phyloP scores from a whole-genome alignment of 441 rosid species.

The Manihot esculenta region DNA sequence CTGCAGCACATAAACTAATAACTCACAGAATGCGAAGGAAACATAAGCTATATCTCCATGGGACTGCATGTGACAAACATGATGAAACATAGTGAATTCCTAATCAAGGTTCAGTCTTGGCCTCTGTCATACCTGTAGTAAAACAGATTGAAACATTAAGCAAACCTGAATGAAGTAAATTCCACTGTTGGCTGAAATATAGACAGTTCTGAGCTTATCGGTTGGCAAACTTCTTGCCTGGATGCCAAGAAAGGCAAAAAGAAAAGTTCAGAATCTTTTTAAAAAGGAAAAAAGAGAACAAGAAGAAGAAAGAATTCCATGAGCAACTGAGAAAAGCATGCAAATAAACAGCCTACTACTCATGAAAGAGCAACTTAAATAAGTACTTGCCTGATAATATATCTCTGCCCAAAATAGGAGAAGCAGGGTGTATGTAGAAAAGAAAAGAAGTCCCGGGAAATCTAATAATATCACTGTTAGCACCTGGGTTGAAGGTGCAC shows the following conservation, averaged over 20 bases:
- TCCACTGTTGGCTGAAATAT: conserved; percentile 40
- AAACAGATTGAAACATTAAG: background rate
- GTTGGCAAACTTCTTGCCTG: conserved; percentile 70
- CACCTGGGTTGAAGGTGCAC: conserved; percentile 50
- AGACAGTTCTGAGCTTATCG: conserved; percentile 53
- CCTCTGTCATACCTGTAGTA: background rate
- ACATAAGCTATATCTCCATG: background rate
- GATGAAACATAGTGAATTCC: conserved; percentile 8
- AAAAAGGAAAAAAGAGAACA: background rate
- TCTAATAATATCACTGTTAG: conserved; percentile 60
- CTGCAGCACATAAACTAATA: background rate
- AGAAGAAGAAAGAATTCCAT: background rate
- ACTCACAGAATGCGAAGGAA: background rate
- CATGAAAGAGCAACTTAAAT: background rate
- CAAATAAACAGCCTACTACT: background rate
- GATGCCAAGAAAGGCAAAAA: conserved; percentile 1
- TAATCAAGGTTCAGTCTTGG: background rate
- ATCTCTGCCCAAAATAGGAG: conserved; percentile 99
- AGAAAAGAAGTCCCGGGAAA: conserved; percentile 84
- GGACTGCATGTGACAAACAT: conserved; percentile 7
- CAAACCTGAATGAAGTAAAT: conserved; percentile 57
- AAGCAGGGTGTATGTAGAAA: conserved; percentile 86
- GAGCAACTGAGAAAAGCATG: background rate
- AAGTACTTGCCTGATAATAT: conserved; percentile 82
- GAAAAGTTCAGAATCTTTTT: conserved; percentile 8